Conservation (phyloP, 352 stramenopile species). For the Blastocystis sp. region DNA sequence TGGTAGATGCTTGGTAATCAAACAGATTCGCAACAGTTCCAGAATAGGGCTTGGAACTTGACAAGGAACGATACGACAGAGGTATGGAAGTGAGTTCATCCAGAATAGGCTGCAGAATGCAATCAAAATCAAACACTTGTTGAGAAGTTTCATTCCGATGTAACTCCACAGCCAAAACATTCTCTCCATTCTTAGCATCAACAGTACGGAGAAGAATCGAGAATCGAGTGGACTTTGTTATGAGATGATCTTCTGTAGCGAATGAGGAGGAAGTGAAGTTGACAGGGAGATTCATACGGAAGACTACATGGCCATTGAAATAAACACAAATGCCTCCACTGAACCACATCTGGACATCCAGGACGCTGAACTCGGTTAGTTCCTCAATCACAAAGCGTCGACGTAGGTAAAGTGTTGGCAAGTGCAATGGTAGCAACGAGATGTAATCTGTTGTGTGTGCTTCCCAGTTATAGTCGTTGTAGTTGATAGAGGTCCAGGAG, state of each 20-base stretch:
- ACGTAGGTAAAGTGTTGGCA: slow-evolving; percentile 1
- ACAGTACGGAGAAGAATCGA: background rate
- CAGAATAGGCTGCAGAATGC: background rate
- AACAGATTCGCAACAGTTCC: background rate
- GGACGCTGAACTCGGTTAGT: background rate
- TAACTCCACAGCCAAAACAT: slow-evolving; percentile 18
- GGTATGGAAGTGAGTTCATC: background rate
- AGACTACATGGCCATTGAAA: slow-evolving; percentile 25
- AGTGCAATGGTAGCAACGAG: background rate
- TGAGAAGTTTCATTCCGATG: background rate
- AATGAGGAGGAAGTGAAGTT: background rate
- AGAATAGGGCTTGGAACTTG: background rate
- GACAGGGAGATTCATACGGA: slow-evolving; percentile 17
- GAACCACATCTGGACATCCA: slow-evolving; percentile 1
- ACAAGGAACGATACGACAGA: background rate
- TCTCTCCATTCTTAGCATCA: slow-evolving; percentile 9
- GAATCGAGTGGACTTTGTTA: background rate
- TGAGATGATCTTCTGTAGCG: background rate
- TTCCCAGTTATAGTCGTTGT: background rate
- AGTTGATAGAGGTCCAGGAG: background rate
- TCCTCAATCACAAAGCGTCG: slow-evolving; percentile 12
- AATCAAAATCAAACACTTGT: background rate
- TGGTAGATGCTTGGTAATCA: background rate
- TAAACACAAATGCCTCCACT: slow-evolving; percentile 20
- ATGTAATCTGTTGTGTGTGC: background rate